Base-by-base conservation (phyloP, 2,329 filamentous ascomycete genomes). In the Plenodomus lindquistii region DNA sequence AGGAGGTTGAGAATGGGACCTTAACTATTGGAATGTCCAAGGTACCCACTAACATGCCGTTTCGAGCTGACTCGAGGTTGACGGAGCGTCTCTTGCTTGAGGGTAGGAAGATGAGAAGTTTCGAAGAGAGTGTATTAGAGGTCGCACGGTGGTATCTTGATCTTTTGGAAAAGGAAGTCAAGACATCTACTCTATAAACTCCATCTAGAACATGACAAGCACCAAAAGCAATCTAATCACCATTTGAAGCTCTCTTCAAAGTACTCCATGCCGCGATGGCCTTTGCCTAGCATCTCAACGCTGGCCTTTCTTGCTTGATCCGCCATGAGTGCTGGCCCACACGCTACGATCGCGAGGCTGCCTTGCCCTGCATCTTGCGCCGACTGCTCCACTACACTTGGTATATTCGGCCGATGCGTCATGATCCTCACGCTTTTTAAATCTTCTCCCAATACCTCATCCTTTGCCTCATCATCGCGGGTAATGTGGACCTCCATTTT, bases 201-300 rank as follows among this genome's bases (percentile, higher is more conserved):
- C n/a, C n/a, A n/a, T n/a, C n/a, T n/a, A 35, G 31, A n/a, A 5
- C 31, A 35, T n/a, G 6, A 15, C 5, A 35, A 17, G 31, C 6
- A 24, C 8, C 3, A 13, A 37, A 22, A 27, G 35, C 22, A 15
- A 2, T 34, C 7, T 13, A 16, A 2, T 21, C 48, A 69, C 71
- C 82, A 77, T 50, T 73, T 72, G 52, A 78, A 79, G 11, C 72
- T 74, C 54, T 80, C 77, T 52, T 80, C 77, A 34, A 77, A 71
- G 55, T 79, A 79, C 41, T 74, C 70, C 9, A 79, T 60, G 0
- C 65, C 57, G 2, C 48, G 42, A 48, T 55, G 54, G 0, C 67
- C 66, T 20, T 49, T 49, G 7, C 37, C 56, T 24, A 71, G 40
- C 57, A 73, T 71, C 9, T 62, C 37, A 42, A 74, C 69, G 44